A percentile compares a stretch with the other conserved stretches of the same genome.
Evolutionary conservation across 345 rosid species (phyloP).

Genomic region (Brassica cretica): DNA sequence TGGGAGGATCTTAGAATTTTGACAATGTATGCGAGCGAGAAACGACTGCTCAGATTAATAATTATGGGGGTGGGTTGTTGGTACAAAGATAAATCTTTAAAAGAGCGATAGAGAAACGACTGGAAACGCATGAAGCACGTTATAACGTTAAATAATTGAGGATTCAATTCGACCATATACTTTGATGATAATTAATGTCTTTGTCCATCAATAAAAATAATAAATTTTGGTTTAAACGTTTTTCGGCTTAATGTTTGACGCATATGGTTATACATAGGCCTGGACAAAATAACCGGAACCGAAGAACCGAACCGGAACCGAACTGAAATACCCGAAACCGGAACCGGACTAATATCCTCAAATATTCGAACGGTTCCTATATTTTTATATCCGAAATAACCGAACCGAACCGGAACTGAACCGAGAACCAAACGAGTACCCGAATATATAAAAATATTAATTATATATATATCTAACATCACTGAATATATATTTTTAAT

Average conservation of each 20-base stretch:
- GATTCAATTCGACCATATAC: constrained; percentile 20
- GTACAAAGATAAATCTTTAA: constrained; percentile 3
- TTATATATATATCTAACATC: no score
- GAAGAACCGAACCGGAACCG: no score
- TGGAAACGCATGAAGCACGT: constrained; percentile 40
- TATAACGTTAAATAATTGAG: constrained; percentile 22
- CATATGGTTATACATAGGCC: not conserved
- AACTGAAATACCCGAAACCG: no score
- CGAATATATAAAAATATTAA: no score
- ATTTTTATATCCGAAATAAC: no score
- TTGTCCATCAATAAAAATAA: not conserved
- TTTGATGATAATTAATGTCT: not conserved
- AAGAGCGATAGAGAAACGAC: constrained; percentile 18
- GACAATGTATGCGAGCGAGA: constrained; percentile 13
- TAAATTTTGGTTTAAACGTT: not conserved
- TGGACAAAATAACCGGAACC: no score
- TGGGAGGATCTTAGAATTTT: not conserved
- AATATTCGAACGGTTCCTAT: no score
- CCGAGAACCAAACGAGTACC: no score
- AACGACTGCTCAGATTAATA: constrained; percentile 3
- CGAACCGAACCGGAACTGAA: no score
- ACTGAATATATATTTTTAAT: no score
- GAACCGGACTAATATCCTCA: no score
- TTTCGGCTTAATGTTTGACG: constrained; percentile 22
- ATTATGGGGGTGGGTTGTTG: constrained; percentile 10